Evolutionary conservation across 2,329 filamentous ascomycete genomes (phyloP), one percentile per base, ranked within the genome.

Genomic region (Lasiodiplodia gonubiensis): DNA sequence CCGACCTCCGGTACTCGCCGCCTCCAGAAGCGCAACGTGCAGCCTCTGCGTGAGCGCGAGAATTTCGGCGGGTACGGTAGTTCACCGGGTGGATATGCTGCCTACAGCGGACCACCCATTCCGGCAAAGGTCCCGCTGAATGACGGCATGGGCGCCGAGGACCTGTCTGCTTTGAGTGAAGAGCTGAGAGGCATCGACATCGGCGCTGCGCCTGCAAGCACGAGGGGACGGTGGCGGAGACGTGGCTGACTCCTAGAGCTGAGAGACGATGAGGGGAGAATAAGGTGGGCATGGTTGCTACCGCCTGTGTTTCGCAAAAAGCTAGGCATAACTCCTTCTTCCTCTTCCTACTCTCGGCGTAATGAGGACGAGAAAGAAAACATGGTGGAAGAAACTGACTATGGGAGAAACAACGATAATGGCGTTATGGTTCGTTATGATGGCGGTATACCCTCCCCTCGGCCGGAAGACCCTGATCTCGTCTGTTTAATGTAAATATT

Each of bases 91-190:
- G 37, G 35, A 21, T 75, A 77, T 23, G 70, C 70, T 18, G 67
- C 49, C 18, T 68, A 72, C 7, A 80, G 76, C 21, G 82, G 80
- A 0, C 90, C 90, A 14, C 87, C 88, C 0, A 85, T 92, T 59
- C 90, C 90, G 3, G 89, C 89, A n/a, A 92, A 92, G 78, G 81
- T 92, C 10, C 89, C 90, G 1, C 77, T 90, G 25, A 74, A 77
- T 72, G 71, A 85, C 82, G 78, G 77, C 78, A 79, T 39, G 73
- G 80, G 77, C 63, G 79, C 76, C 18, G 77, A 79, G 30, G 84
- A 84, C 67, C 82, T 86, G 70, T 83, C 84, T 77, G 87, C 89
- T 23, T 79, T 94, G 64, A 86, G 90, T 78, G 84, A 92, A 70
- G 91, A 94, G 79, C 86, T 94, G 83, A 88, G 78, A 69, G 79